Conservation (phyloP, 768 basidiomycete genomes). For the Gyrodon lividus region DNA sequence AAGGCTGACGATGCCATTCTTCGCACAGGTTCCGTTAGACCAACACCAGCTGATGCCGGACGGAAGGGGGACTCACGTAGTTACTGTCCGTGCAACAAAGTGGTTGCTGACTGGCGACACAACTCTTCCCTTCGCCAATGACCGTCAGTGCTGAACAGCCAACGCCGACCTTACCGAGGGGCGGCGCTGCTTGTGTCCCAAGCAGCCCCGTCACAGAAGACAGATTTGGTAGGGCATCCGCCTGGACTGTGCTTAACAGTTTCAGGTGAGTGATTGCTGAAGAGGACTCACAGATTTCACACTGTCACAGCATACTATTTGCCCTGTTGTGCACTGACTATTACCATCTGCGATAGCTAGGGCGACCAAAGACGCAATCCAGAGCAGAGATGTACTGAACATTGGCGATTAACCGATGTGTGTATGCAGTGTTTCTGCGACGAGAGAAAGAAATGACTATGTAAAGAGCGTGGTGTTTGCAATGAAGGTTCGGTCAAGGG, state of each 20-base stretch:
- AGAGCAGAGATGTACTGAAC: constrained; percentile 3
- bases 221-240: constrained; percentile 5
- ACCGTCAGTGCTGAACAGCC: constrained; percentile 10
- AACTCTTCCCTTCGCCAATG: constrained; percentile 10
- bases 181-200: constrained; percentile 1
- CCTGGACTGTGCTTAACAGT: constrained; percentile 3
- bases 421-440: too few species aligned
- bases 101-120: constrained; percentile 10
- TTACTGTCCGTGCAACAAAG: constrained; percentile 15
- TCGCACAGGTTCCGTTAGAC: not conserved
- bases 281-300: constrained; percentile 11
- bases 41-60: not conserved
- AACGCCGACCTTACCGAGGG: constrained; percentile 14
- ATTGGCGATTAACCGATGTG: not conserved
- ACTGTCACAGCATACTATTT: constrained; percentile 11
- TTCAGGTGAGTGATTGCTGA: not conserved
- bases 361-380: constrained; percentile 2
- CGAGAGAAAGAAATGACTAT: too few species aligned
- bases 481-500: too few species aligned
- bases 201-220: constrained; percentile 8
- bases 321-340: constrained; percentile 6
- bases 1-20: constrained; percentile 12
- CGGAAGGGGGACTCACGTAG: constrained; percentile 6
- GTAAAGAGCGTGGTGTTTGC: too few species aligned
- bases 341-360: constrained; percentile 7